phyloP scores from a whole-genome alignment of 306 rosid species.

The Inga leiocalycina region DNA sequence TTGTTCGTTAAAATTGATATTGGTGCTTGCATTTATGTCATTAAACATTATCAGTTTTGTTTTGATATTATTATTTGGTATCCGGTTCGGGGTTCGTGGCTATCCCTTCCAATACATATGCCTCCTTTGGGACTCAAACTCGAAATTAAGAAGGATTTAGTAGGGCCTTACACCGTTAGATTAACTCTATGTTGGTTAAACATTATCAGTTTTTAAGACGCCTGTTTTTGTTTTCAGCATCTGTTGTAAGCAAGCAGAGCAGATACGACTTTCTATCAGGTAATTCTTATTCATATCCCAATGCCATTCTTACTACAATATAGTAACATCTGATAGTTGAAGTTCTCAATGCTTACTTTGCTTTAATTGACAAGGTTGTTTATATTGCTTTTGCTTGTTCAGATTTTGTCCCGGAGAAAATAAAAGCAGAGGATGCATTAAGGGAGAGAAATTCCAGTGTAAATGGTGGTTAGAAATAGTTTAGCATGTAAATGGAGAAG shows the following conservation, averaged over 20 bases:
- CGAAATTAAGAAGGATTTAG: no score
- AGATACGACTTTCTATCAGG: slow-evolving; percentile 94
- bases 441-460: slow-evolving; percentile 57
- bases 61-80: no score
- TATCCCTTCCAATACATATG: no score
- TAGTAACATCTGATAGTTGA: slow-evolving; percentile 1
- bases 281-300: slow-evolving; percentile 34
- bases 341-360: slow-evolving; percentile 12
- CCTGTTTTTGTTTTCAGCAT: slow-evolving; percentile 62
- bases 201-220: slow-evolving; percentile 20
- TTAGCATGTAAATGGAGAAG: slow-evolving; percentile 29
- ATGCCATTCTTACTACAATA: slow-evolving; percentile 18
- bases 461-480: slow-evolving; percentile 37
- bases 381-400: slow-evolving; percentile 25
- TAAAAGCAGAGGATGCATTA: slow-evolving; percentile 79
- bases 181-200: neutral
- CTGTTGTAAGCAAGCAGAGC: slow-evolving; percentile 64
- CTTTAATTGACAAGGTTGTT: slow-evolving; percentile 15
- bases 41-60: slow-evolving; percentile 18
- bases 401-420: slow-evolving; percentile 86
- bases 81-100: no score
- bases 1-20: neutral
- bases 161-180: no score
- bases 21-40: slow-evolving; percentile 5
- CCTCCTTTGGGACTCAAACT: no score